Conservation (phyloP, 2,329 filamentous ascomycete genomes). For the Corynespora cassiicola region DNA sequence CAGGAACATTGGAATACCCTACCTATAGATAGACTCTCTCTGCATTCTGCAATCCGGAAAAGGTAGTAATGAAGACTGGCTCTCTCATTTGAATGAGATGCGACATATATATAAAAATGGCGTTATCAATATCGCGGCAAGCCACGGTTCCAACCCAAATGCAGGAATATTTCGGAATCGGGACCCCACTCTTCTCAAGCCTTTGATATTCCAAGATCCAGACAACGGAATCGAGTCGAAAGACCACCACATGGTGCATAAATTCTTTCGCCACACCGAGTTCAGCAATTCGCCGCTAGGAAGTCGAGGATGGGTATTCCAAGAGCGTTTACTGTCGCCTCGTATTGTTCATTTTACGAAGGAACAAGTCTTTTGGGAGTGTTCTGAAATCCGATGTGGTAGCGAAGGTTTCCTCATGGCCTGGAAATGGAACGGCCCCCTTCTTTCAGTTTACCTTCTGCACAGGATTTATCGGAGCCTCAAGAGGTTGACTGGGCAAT, state of each 20-base stretch:
- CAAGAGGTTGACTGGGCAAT: no score
- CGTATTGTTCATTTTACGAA: slow-evolving; percentile 10
- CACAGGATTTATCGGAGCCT: no score
- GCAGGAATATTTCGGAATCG: slow-evolving; percentile 1
- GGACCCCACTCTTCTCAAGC: no score
- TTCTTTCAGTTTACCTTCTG: no score
- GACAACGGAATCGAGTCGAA: no score
- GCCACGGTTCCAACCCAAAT: background rate
- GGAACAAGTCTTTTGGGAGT: slow-evolving; percentile 14
- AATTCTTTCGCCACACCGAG: background rate
- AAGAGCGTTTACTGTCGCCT: slow-evolving; percentile 10
- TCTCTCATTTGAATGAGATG: slow-evolving; percentile 6
- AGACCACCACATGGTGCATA: no score
- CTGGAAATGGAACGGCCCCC: no score
- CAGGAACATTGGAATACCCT: slow-evolving; percentile 2
- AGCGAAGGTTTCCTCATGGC: background rate
- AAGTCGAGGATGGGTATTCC: slow-evolving; percentile 10
- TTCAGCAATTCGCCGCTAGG: background rate
- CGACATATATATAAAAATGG: background rate
- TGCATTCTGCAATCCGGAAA: slow-evolving; percentile 14
- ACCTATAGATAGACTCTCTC: slow-evolving; percentile 15
- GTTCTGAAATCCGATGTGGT: background rate
- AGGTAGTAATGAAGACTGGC: slow-evolving; percentile 6
- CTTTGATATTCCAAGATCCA: no score
- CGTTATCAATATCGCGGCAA: slow-evolving; percentile 5